These are phyloP conservation scores for Mortierella sp. DNA, from an alignment of 371 early-diverging fungal genomes.

Conservation along the genomic window DNA sequence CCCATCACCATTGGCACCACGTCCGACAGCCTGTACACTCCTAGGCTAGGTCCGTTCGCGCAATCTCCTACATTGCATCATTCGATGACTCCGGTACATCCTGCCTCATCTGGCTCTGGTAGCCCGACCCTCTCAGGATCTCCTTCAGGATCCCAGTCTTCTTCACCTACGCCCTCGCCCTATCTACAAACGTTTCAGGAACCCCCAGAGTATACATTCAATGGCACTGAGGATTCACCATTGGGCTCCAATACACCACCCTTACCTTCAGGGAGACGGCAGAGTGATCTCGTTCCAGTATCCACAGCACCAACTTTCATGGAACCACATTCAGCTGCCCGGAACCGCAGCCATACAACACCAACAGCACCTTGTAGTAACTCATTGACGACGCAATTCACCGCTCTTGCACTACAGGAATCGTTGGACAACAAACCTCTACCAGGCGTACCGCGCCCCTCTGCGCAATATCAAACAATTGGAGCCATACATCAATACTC, in stretches of 20 bases:
- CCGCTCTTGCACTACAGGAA: too few relatives aligned
- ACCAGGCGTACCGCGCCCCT: too few relatives aligned
- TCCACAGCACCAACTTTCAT: background rate
- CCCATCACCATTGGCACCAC: constrained; percentile 27
- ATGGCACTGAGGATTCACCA: background rate
- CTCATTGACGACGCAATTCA: too few relatives aligned
- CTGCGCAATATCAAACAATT: too few relatives aligned
- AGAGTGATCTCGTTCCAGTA: background rate
- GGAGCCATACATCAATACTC: too few relatives aligned
- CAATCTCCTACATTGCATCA: background rate
- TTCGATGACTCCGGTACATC: background rate
- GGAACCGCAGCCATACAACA: background rate
- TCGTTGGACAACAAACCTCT: too few relatives aligned
- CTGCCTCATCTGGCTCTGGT: background rate
- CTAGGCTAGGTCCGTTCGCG: constrained; percentile 5
- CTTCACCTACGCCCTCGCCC: background rate
- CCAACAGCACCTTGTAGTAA: too few relatives aligned
- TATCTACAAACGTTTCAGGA: background rate
- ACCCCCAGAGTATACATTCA: background rate
- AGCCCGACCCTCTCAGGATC: background rate
- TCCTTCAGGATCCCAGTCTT: background rate
- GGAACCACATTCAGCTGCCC: background rate
- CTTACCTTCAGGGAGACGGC: background rate
- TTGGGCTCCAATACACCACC: background rate
- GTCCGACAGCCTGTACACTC: constrained; percentile 19